Percentiles rank a stretch among this genome's conserved stretches.
Evolutionary conservation across 1,284 basidiomycete genomes (phyloP).

Genomic region (Ceratobasidium sp.): DNA sequence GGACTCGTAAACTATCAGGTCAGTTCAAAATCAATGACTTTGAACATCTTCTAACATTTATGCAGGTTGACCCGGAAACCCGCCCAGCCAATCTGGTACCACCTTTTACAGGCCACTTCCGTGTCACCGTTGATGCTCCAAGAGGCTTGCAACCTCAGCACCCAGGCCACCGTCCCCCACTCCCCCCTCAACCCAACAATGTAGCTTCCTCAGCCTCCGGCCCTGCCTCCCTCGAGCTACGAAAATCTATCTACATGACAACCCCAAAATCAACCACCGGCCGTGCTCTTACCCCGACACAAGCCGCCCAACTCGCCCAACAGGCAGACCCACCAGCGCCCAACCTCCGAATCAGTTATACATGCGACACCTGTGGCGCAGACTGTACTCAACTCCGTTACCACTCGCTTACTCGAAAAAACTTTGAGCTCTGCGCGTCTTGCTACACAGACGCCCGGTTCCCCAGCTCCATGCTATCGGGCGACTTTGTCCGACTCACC

Average conservation of each 20-base stretch:
- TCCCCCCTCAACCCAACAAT: conserved; percentile 56
- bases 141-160: conserved; percentile 96
- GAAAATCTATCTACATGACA: conserved; percentile 90
- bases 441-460: conserved; percentile 98
- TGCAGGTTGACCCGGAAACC: conserved; percentile 95
- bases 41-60: conserved; percentile 1
- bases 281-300: conserved; percentile 66
- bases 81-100: conserved; percentile 94
- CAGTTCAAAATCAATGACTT: conserved; percentile 57
- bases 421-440: conserved; percentile 88
- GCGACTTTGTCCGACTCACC: conserved; percentile 95
- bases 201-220: conserved; percentile 57
- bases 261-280: conserved; percentile 83
- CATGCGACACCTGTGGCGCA: conserved; percentile 94
- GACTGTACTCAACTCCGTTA: conserved; percentile 93
- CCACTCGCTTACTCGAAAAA: conserved; percentile 93
- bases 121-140: conserved; percentile 96
- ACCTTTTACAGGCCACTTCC: conserved; percentile 98
- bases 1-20: conserved; percentile 99
- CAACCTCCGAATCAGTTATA: conserved; percentile 72
- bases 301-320: conserved; percentile 67
- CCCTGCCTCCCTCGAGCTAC: conserved; percentile 86
- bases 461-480: conserved; percentile 95
- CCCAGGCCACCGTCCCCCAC: conserved; percentile 80
- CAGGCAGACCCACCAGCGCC: conserved; percentile 54